Evolutionary conservation across 2,329 filamentous ascomycete genomes (phyloP).

Genomic region (Alternaria panax): DNA sequence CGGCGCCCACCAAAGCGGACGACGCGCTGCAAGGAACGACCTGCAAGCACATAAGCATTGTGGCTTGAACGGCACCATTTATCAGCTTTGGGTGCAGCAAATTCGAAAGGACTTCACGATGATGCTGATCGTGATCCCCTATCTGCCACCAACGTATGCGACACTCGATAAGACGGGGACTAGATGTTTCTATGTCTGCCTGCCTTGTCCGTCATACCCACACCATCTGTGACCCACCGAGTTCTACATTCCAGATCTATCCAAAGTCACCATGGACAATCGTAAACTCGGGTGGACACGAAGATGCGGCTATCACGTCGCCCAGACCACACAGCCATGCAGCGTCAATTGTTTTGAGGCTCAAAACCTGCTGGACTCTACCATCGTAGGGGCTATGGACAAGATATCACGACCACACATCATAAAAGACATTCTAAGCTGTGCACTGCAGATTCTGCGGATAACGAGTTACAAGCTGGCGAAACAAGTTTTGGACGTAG

Average conservation of each 20-base stretch:
- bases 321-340: background rate
- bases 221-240: too few species aligned
- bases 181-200: too few species aligned
- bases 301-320: background rate
- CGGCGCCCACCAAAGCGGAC: conserved; percentile 1
- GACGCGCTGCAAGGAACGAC: conserved; percentile 15
- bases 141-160: too few species aligned
- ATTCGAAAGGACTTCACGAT: too few species aligned
- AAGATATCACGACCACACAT: background rate
- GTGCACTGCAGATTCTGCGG: background rate
- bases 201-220: too few species aligned
- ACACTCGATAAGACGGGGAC: too few species aligned
- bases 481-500: background rate
- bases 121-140: too few species aligned
- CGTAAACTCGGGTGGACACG: background rate
- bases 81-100: too few species aligned
- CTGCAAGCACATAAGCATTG: conserved; percentile 1
- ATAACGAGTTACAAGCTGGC: background rate
- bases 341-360: background rate
- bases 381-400: background rate
- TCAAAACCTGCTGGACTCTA: background rate
- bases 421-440: background rate
- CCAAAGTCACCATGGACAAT: too few species aligned
- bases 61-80: background rate
- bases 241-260: too few species aligned